phyloP scores from a whole-genome alignment of 768 basidiomycete genomes.

The Tubosaeta brunneosetosa region DNA sequence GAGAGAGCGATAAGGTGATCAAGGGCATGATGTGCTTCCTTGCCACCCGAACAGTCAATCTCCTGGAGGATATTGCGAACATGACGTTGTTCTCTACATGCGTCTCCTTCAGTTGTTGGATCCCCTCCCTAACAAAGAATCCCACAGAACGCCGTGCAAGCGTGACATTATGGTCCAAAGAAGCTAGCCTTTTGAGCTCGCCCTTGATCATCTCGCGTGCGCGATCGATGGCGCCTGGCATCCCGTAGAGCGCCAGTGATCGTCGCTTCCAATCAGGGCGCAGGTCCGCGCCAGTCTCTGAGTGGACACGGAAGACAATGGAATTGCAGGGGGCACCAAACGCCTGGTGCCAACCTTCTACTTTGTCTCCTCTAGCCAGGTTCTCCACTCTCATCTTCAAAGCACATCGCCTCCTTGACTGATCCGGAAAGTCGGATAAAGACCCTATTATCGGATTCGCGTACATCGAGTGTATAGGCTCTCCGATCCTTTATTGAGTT shows the following conservation, averaged over 20 bases:
- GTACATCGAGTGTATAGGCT: conserved; percentile 33
- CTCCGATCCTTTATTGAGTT: too few species aligned
- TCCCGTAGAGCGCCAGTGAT: conserved; percentile 45
- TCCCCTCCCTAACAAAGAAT: too few species aligned
- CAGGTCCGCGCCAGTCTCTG: conserved; percentile 39
- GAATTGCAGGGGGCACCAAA: conserved; percentile 26
- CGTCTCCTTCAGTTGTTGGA: too few species aligned
- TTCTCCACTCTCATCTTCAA: conserved; percentile 59
- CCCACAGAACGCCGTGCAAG: too few species aligned
- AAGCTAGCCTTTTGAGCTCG: too few species aligned
- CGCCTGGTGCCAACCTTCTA: conserved; percentile 49
- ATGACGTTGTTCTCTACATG: too few species aligned
- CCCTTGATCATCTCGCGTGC: conserved; percentile 15
- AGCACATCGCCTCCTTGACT: conserved; percentile 45
- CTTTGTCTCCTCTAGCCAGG: conserved; percentile 45
- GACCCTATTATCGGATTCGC: conserved; percentile 23
- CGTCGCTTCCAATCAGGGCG: conserved; percentile 43
- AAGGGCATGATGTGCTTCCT: too few species aligned
- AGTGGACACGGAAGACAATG: conserved; percentile 35
- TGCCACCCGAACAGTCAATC: too few species aligned
- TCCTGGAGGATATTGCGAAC: too few species aligned
- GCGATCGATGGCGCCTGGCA: conserved; percentile 33
- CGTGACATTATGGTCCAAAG: too few species aligned
- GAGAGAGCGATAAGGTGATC: too few species aligned
- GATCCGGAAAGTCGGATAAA: conserved; percentile 45